Evolutionary conservation across 2,329 filamentous ascomycete genomes (phyloP), one percentile per base, ranked within the genome.

Genomic region (Colletotrichum tanaceti): DNA sequence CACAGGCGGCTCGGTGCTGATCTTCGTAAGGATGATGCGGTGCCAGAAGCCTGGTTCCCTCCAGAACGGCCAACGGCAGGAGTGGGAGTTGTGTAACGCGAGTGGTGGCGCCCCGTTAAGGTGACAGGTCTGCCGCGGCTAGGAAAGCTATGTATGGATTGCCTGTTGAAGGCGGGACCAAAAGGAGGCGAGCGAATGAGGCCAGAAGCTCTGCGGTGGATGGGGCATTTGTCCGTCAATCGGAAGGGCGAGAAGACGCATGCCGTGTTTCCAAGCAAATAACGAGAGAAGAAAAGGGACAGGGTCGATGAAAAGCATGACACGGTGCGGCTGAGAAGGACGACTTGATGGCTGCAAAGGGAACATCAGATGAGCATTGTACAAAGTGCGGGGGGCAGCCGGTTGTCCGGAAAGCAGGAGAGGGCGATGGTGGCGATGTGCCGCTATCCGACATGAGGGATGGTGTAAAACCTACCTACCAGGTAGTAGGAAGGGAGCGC

Each of bases 171-270:
- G 38, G 41, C 46, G 35, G n/a, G 47, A 32, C 24, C 35, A n/a
- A 63, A n/a, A 22, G 11, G 20, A 44, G 47, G 22, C n/a, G 28
- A 39, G 28, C 2, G 24, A 58, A 24, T 47, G 54, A 62, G 22
- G 43, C 35, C 49, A 38, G 32, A 46, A 11, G 9, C 32, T 49
- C 1, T 11, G 7, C 4, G 22, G 16, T 43, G 38, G 14, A 35
- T 6, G 18, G n/a, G 13, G 14, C 18, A n/a, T 63, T 55, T 49
- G 41, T 68, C 58, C 63, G 22, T 70, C 67, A 70, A 68, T 70
- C 53, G 63, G 20, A 41, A 18, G 16, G 20, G 14, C 24, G 49
- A 28, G 35, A 38, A 20, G 35, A 38, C 20, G 32, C 14, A 10
- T 18, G 32, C 6, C 28, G 32, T 39, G 13, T 35, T 43, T 44